These are phyloP conservation scores for Aspergillus felis DNA, from an alignment of 2,329 filamentous ascomycete genomes.

Conservation along the genomic window DNA sequence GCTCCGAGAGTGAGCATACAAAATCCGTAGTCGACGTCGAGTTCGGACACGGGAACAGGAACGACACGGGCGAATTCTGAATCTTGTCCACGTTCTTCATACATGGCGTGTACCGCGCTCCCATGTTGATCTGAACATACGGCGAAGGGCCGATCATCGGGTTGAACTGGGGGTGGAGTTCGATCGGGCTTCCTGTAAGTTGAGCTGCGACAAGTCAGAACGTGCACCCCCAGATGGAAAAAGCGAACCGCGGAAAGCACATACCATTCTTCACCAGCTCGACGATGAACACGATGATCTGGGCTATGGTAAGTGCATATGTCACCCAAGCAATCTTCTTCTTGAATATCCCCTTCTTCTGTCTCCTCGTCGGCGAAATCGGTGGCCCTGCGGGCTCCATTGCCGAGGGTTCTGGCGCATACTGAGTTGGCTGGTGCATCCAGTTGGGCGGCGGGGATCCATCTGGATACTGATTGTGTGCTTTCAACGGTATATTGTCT, in stretches of 20 bases:
- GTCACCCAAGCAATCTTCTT: conserved; percentile 72
- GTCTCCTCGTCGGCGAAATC: conserved; percentile 19
- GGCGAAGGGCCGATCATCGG: conserved; percentile 94
- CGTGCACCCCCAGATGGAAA: not conserved
- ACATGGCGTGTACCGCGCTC: conserved; percentile 84
- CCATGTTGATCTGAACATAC: conserved; percentile 94
- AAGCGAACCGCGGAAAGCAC: conserved; percentile 25
- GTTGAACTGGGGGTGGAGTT: conserved; percentile 82
- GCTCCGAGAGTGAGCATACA: conserved; percentile 67
- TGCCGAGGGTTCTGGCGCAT: conserved; percentile 51
- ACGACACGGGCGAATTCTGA: conserved; percentile 32
- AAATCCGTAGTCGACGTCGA: conserved; percentile 58
- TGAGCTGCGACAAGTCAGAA: conserved; percentile 48
- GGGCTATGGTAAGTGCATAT: conserved; percentile 71
- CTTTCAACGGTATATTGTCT: conserved; percentile 41
- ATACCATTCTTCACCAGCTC: conserved; percentile 81
- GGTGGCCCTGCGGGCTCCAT: conserved; percentile 17
- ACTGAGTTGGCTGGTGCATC: conserved; percentile 42
- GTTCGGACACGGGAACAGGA: conserved; percentile 75
- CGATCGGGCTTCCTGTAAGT: conserved; percentile 66
- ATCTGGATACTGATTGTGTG: conserved; percentile 33
- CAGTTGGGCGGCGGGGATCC: conserved; percentile 32
- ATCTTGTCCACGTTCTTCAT: conserved; percentile 69
- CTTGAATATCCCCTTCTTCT: conserved; percentile 53
- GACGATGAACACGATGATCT: conserved; percentile 81